Conservation (phyloP, 1,139 yeast genomes). For the Magnusiomyces suaveolens region DNA sequence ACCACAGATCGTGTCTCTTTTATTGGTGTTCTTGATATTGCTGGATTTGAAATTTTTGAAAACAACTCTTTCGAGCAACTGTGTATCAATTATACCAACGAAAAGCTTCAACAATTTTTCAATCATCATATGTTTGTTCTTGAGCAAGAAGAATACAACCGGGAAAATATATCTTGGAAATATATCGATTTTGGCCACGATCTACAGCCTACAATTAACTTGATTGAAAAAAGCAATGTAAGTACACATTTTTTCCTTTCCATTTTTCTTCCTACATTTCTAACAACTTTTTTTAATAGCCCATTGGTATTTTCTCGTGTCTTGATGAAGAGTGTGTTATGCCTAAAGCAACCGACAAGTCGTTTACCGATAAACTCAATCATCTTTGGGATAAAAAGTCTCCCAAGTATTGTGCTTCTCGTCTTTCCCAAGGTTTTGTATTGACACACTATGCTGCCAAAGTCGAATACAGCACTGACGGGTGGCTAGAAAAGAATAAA, state of each 20-base stretch:
- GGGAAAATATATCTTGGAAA: conserved; percentile 94
- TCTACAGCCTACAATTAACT: conserved; percentile 85
- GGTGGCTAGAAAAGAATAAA: conserved; percentile 90
- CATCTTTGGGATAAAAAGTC: conserved; percentile 51
- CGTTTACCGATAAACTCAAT: conserved; percentile 74
- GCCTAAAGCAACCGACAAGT: conserved; percentile 77
- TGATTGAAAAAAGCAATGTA: conserved; percentile 56
- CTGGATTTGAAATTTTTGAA: conserved; percentile 93
- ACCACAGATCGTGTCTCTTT: conserved; percentile 40
- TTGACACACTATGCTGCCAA: conserved; percentile 91
- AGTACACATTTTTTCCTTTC: conserved; percentile 4
- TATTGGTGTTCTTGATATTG: conserved; percentile 92
- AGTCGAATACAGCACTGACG: conserved; percentile 84
- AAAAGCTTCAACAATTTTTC: conserved; percentile 90
- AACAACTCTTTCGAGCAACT: conserved; percentile 90
- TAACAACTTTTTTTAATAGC: conserved; percentile 26
- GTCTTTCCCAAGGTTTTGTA: conserved; percentile 48
- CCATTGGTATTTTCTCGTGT: conserved; percentile 80
- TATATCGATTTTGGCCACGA: conserved; percentile 96
- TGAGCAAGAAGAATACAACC: conserved; percentile 89
- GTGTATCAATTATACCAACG: conserved; percentile 94
- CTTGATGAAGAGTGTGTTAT: conserved; percentile 93
- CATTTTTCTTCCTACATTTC: not conserved
- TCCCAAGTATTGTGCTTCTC: conserved; percentile 60
- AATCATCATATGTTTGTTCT: conserved; percentile 95